Evolutionary conservation across 768 basidiomycete genomes (phyloP).

Genomic region (Mycena rebaudengoi): DNA sequence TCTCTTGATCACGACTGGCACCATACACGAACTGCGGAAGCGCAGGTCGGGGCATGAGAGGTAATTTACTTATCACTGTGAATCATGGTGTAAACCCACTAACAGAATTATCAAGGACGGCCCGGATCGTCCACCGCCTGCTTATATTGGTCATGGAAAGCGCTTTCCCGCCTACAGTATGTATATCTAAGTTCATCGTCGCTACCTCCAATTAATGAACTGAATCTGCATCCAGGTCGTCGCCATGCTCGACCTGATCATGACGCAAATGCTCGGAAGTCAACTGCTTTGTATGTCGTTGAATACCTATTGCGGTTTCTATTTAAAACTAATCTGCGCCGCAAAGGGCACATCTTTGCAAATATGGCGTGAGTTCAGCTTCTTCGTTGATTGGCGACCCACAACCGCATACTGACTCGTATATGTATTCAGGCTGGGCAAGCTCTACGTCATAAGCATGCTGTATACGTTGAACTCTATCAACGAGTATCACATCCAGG

Average conservation of each 20-base stretch:
- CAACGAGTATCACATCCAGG: conserved; percentile 14
- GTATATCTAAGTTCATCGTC: not conserved
- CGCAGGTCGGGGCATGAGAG: conserved; percentile 6
- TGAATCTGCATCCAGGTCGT: not conserved
- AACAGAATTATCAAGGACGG: conserved; percentile 1
- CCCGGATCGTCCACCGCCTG: conserved; percentile 11
- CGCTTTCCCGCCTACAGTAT: conserved; percentile 19
- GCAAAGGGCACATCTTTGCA: conserved; percentile 15
- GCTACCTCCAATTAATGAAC: not conserved
- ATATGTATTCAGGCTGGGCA: not conserved
- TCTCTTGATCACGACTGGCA: conserved; percentile 14
- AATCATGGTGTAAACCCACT: not conserved
- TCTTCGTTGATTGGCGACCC: not conserved
- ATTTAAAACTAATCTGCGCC: not conserved
- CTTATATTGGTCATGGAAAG: conserved; percentile 23
- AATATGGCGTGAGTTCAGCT: conserved; percentile 10
- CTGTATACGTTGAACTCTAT: conserved; percentile 19
- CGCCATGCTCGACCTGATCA: conserved; percentile 17
- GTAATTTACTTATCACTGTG: not conserved
- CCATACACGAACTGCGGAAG: conserved; percentile 4
- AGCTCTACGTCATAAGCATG: conserved; percentile 15
- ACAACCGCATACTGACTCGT: not conserved
- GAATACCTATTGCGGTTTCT: not conserved
- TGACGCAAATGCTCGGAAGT: conserved; percentile 15
- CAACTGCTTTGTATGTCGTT: conserved; percentile 15